Conservation (phyloP, 495 filamentous ascomycete genomes). For the Penicillium lividum region DNA sequence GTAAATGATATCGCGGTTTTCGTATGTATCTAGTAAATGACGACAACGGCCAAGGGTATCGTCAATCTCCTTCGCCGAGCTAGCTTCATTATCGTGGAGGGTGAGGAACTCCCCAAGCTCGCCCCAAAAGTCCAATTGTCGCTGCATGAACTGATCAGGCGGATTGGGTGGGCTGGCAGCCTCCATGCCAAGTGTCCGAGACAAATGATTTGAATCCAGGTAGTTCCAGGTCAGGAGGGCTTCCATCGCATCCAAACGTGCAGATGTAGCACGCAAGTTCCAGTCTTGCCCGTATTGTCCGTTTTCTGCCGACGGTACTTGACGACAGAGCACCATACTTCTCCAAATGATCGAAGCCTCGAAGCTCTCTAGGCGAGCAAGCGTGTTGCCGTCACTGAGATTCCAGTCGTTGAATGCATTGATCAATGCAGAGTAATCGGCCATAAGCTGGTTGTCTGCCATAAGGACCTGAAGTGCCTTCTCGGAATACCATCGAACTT, state of each 20-base stretch:
- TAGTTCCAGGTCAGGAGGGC: slow-evolving; percentile 69
- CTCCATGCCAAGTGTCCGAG: slow-evolving; percentile 42
- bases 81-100: slow-evolving; percentile 60
- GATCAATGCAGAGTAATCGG: slow-evolving; percentile 63
- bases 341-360: slow-evolving; percentile 75
- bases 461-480: slow-evolving; percentile 54
- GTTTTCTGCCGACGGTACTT: slow-evolving; percentile 40
- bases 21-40: slow-evolving; percentile 68
- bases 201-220: slow-evolving; percentile 59
- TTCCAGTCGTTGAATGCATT: slow-evolving; percentile 49
- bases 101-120: slow-evolving; percentile 71
- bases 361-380: slow-evolving; percentile 59
- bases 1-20: slow-evolving; percentile 92
- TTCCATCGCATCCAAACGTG: slow-evolving; percentile 73
- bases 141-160: slow-evolving; percentile 54
- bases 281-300: slow-evolving; percentile 42
- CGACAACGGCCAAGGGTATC: slow-evolving; percentile 62
- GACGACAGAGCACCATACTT: slow-evolving; percentile 52
- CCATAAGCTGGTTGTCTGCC: slow-evolving; percentile 58
- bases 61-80: slow-evolving; percentile 60
- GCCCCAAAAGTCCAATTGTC: slow-evolving; percentile 80
- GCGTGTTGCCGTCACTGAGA: slow-evolving; percentile 39
- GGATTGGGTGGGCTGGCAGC: slow-evolving; percentile 41
- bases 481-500: slow-evolving; percentile 77
- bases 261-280: slow-evolving; percentile 62